A percentile compares a stretch with the other conserved stretches of the same genome.
Conservation (phyloP, 495 filamentous ascomycete genomes). For the Hypomontagnella monticulosa region DNA sequence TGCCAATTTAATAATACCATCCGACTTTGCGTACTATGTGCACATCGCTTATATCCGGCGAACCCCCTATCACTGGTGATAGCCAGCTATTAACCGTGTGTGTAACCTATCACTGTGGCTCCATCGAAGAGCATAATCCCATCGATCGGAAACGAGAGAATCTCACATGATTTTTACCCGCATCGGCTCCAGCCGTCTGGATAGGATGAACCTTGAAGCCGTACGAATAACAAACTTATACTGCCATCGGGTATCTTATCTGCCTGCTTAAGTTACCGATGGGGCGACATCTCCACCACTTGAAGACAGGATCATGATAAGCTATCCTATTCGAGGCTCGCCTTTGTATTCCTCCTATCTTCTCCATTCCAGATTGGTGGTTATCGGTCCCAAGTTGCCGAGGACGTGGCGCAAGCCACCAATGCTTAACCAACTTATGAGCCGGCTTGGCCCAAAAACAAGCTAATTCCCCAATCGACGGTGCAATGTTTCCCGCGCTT, state of each 20-base stretch:
- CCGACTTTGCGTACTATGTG: no score
- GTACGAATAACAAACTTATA: background rate
- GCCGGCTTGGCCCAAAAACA: constrained; percentile 18
- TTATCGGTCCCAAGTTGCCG: constrained; percentile 16
- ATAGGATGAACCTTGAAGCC: no score
- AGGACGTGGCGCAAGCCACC: constrained; percentile 12
- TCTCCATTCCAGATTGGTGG: constrained; percentile 3
- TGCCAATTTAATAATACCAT: no score
- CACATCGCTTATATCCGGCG: no score
- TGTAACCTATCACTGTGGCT: background rate
- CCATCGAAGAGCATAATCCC: background rate
- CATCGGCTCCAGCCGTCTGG: background rate
- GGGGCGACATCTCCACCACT: constrained; percentile 3
- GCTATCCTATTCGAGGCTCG: background rate
- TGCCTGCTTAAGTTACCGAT: background rate
- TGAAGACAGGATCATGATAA: constrained; percentile 23
- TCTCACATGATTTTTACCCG: constrained; percentile 1
- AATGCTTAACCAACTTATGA: constrained; percentile 22
- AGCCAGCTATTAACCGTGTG: no score
- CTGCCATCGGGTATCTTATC: background rate
- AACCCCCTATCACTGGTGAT: no score
- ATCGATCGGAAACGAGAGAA: constrained; percentile 1
- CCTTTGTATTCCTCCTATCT: background rate
- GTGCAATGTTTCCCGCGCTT: constrained; percentile 13
- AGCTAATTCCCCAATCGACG: background rate